Percentiles rank a stretch among this genome's conserved stretches.
Conservation (phyloP, 352 stramenopile genomes). For the Phytophthora pini region DNA sequence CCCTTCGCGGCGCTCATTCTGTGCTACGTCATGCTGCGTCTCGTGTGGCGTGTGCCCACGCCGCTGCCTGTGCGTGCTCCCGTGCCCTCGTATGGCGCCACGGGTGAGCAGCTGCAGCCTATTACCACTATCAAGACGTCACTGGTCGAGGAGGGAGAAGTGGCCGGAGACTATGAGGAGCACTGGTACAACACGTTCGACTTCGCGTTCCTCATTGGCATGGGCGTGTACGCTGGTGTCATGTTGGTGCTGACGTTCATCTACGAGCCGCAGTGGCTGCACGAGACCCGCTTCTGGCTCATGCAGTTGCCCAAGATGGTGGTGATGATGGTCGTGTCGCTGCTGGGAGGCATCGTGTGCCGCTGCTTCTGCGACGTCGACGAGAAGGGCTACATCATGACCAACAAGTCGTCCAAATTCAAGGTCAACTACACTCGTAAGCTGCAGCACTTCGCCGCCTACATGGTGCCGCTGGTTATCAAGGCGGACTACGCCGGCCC, state of each 20-base stretch:
- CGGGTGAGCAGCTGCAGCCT: constrained; percentile 44
- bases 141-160: constrained; percentile 68
- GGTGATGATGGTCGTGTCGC: constrained; percentile 79
- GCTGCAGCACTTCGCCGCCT: constrained; percentile 84
- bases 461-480: constrained; percentile 83
- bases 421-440: constrained; percentile 92
- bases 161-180: constrained; percentile 63
- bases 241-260: constrained; percentile 69
- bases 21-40: constrained; percentile 69
- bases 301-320: constrained; percentile 72
- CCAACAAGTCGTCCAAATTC: constrained; percentile 83
- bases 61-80: constrained; percentile 46
- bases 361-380: constrained; percentile 84
- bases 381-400: constrained; percentile 87
- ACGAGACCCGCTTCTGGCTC: constrained; percentile 63
- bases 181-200: constrained; percentile 65
- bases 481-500: constrained; percentile 67
- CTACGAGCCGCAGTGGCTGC: constrained; percentile 66
- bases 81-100: constrained; percentile 51
- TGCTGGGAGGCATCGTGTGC: constrained; percentile 76
- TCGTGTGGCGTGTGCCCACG: constrained; percentile 65
- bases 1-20: constrained; percentile 55
- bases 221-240: constrained; percentile 53
- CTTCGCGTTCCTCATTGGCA: constrained; percentile 66
- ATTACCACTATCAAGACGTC: constrained; percentile 58